A percentile compares a stretch with the other conserved stretches of the same genome.
These are phyloP conservation scores for Xylariaceae sp. DNA, from an alignment of 2,329 filamentous ascomycete genomes.

Conservation along the genomic window DNA sequence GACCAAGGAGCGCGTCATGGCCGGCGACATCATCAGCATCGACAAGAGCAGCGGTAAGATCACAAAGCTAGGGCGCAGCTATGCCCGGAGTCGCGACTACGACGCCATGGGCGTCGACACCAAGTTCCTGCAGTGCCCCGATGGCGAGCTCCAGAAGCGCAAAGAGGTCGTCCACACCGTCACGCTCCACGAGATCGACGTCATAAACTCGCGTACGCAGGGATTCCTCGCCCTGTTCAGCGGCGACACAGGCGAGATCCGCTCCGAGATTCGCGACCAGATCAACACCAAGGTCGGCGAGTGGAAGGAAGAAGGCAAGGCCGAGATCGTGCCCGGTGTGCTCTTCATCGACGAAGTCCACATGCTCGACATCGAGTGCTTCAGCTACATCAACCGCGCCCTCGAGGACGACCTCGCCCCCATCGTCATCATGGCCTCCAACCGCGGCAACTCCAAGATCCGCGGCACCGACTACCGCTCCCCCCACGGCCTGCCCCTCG, in stretches of 20 bases:
- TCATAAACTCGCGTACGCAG: constrained; percentile 98
- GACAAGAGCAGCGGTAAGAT: constrained; percentile 99
- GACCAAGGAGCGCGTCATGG: constrained; percentile 99
- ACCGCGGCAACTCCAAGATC: constrained; percentile 86
- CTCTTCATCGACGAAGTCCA: constrained; percentile 99
- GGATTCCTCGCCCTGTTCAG: constrained; percentile 97
- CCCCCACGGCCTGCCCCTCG: constrained; percentile 88
- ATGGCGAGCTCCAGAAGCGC: constrained; percentile 94
- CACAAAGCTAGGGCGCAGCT: constrained; percentile 92
- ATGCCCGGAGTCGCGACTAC: constrained; percentile 92
- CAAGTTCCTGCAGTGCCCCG: constrained; percentile 95
- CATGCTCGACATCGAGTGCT: constrained; percentile 99
- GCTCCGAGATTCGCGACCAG: constrained; percentile 94
- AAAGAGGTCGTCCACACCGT: constrained; percentile 98
- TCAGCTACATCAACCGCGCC: constrained; percentile 96
- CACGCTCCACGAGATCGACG: constrained; percentile 95
- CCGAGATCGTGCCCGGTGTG: constrained; percentile 94
- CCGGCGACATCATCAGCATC: constrained; percentile 96
- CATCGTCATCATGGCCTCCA: constrained; percentile 99
- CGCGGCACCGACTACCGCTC: constrained; percentile 90
- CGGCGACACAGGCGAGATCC: constrained; percentile 95
- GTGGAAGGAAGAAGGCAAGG: constrained; percentile 99
- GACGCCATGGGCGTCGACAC: constrained; percentile 98
- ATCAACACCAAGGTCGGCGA: constrained; percentile 99
- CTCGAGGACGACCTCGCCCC: constrained; percentile 92